A percentile compares a stretch with the other conserved stretches of the same genome.
Evolutionary conservation across 169 alveolate genomes (phyloP).

Genomic region (Eimeria praecox): DNA sequence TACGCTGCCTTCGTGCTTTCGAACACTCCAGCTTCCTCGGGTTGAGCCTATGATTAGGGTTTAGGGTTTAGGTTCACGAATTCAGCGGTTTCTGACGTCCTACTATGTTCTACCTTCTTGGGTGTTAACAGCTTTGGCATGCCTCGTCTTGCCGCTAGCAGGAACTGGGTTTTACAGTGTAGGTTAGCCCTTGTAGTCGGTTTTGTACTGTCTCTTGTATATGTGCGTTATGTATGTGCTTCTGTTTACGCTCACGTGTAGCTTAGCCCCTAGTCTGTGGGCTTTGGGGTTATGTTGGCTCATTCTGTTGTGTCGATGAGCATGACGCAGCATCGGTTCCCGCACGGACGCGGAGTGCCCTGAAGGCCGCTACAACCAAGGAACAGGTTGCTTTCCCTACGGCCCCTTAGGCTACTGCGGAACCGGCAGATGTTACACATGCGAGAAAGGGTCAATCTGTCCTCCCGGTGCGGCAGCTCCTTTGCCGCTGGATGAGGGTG

Average conservation of each 20-base stretch:
- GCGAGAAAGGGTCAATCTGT: background rate
- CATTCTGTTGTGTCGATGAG: background rate
- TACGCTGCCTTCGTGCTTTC: background rate
- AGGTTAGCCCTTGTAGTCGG: no score
- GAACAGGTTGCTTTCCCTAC: conserved; percentile 28
- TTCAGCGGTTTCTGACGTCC: no score
- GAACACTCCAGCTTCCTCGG: background rate
- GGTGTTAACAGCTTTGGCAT: background rate
- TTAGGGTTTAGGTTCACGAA: background rate
- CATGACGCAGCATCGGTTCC: background rate
- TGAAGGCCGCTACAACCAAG: conserved; percentile 20
- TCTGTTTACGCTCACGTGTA: background rate
- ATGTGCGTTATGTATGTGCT: background rate
- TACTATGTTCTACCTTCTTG: background rate
- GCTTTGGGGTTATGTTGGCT: background rate
- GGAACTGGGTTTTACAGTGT: background rate
- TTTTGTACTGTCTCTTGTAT: no score
- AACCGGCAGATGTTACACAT: background rate
- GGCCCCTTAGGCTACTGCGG: conserved; percentile 43
- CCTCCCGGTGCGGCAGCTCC: conserved; percentile 34
- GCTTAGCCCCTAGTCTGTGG: background rate
- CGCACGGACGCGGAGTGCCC: conserved; percentile 27
- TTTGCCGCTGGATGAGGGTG: background rate
- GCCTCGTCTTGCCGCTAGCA: background rate
- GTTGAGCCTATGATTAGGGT: background rate